Base-by-base conservation (phyloP, 2,329 filamentous ascomycete species). In the Penicillium sclerotiorum region DNA sequence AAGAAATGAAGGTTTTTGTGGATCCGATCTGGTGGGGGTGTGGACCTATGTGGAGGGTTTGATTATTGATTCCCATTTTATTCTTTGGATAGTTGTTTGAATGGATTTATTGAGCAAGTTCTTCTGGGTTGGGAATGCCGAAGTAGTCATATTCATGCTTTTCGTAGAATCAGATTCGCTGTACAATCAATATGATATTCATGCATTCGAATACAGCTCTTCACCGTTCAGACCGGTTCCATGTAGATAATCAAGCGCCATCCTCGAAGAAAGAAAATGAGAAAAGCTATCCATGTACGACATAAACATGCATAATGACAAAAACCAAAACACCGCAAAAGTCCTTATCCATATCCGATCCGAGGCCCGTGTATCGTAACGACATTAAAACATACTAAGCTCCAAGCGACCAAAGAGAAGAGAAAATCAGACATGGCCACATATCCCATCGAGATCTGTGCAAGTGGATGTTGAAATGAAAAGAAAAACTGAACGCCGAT, bases 1-100 rank as follows among this genome's bases (percentile, higher is more conserved):
- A 60, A 60, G 47, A 68, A 62, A 54, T 65, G 57, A 39, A 18
- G 25, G 7, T n/a, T 33, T 17, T 33, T 48, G 33, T 60, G 62
- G 63, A 63, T 63, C 61, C 59, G 57, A 49, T 43, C 53, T 35
- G 25, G 12, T 49, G n/a, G 13, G 2, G 32, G 8, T 21, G 30
- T 27, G 11, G 42, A 22, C 17, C 21, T 38, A 22, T 22, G 22
- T 37, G 22, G 21, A n/a, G 44, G 40, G 35, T n/a, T 11, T n/a
- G 12, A 17, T 33, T 33, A 28, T 28, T 32, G 28, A 32, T 32
- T 32, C 28, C 28, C 28, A 13, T 32, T 32, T 32, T 11, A 13
- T 32, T 32, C 5, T 32, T 32, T 5, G 15, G 12, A 28, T 28
- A 7, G 12, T 28, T 12, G 25, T 32, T 32, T n/a, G n/a, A n/a